Percentiles rank a stretch among this genome's conserved stretches.
phyloP scores from a whole-genome alignment of 1,139 yeast genomes.

The Taphrina sp. region DNA sequence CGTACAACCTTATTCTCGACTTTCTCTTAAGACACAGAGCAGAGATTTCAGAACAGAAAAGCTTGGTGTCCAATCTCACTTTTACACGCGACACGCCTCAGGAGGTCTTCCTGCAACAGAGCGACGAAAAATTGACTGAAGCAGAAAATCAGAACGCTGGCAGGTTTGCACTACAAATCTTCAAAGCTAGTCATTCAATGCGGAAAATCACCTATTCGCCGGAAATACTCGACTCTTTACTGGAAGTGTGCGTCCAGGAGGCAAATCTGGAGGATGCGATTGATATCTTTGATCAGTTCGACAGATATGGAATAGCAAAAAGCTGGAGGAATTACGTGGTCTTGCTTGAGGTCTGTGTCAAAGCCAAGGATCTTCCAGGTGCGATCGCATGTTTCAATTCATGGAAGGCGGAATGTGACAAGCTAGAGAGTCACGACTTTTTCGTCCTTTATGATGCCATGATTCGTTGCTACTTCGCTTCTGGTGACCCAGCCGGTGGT shows the following conservation, averaged over 20 bases:
- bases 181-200: conserved; percentile 9
- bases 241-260: not conserved
- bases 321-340: conserved; percentile 19
- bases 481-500: conserved; percentile 41
- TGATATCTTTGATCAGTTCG: conserved; percentile 8
- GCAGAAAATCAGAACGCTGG: conserved; percentile 2
- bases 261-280: conserved; percentile 17
- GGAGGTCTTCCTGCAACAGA: conserved; percentile 2
- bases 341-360: conserved; percentile 34
- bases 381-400: conserved; percentile 38
- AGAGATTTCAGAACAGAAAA: not conserved
- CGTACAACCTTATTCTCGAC: conserved; percentile 5
- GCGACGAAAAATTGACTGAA: not conserved
- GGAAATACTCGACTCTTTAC: conserved; percentile 1
- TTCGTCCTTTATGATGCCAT: conserved; percentile 41
- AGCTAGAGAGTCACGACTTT: conserved; percentile 35
- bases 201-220: not conserved
- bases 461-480: conserved; percentile 42
- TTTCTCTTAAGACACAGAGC: not conserved
- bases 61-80: not conserved
- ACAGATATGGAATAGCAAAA: not conserved
- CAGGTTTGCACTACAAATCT: conserved; percentile 10
- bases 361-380: conserved; percentile 32
- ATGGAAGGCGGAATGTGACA: conserved; percentile 35
- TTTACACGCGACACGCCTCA: conserved; percentile 11